Evolutionary conservation across 495 filamentous ascomycete genomes (phyloP), one percentile per base, ranked within the genome.

Genomic region (Hypoxylon crocopeplum): DNA sequence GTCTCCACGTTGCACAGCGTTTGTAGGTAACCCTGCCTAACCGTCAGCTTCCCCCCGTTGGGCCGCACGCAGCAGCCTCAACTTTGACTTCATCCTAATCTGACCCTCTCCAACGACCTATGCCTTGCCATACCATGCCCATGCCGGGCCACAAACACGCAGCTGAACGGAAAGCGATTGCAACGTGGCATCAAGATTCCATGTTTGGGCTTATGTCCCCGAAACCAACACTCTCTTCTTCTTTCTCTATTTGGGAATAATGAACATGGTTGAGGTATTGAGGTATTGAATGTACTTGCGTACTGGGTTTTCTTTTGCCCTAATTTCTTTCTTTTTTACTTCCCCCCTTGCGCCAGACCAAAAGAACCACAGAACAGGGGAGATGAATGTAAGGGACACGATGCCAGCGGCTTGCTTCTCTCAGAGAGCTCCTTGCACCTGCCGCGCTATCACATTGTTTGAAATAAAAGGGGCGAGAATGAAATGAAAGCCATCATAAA

Each of bases 1-100:
- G 54, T 64, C 42, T 27, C 60, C 60, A 64, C 60, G 60, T 64
- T 40, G 54, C 60, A 64, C 60, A 49, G 60, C 60, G 60, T 64
- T 64, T 64, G 60, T 40, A 54, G 30, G 48, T 54, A 64, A 54
- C 60, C 60, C 54, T 64, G 60, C 60, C 60, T 64, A 45, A 64
- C 47, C 41, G 37, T 64, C 60, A 54, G 42, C 54, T 64, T 39
- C n/a, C 34, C 37, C 32, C 27, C 42, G 48, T 58, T 64, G 48
- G 60, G 60, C 53, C 49, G 53, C 52, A 53, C 53, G 48, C 42
- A 44, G 53, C 59, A 63, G 59, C 60, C 60, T 64, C 60, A 64
- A 64, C 60, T 64, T 57, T 54, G 60, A 64, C 60, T 54, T 64
- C 60, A 64, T 62, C 40, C 51, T 48, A 47, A 47, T 41, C 32